Evolutionary conservation across 2,329 filamentous ascomycete genomes (phyloP), one percentile per base, ranked within the genome.

Genomic region (Epichloe scottii): DNA sequence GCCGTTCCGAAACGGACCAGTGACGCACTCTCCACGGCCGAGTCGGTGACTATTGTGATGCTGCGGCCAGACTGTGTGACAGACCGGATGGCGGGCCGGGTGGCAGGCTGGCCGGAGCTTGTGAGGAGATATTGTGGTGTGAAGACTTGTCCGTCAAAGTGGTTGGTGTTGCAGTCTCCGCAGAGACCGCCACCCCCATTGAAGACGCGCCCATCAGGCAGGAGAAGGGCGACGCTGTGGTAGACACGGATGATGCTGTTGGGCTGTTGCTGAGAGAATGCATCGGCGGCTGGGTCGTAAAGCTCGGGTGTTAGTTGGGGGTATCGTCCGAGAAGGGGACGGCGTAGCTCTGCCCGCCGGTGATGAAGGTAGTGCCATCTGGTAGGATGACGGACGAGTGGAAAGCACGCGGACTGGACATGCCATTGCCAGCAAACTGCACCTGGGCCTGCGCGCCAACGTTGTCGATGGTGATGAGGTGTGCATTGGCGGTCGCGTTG

Each of bases 71-170:
- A 30, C 19, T 47, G 46, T 3, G 17, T 15, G 19, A 30, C 46
- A 4, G 46, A 48, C 3, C 15, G 52, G 48, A 79, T 76, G 4
- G 59, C 55, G 1, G 76, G 76, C 1, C 74, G 68, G 0, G 61
- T 54, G 2, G 70, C 69, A 0, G 51, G 53, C 11, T 57, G 57
- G 15, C 75, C 75, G 41, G 73, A 64, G 3, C 58, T 35, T 33
- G 70, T 71, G 53, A 78, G 73, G 0, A 81, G 72, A 54, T 82
- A 81, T 0, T 74, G 71, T 0, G 78, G 79, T 4, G 67, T 69
- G 60, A 73, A 81, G 49, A 82, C 72, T 60, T 81, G 71, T 5
- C 62, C 75, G 54, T 81, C 75, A 39, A 68, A 69, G 55, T 82
- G 78, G 51, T 81, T 60, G 53, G 68, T 71, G 54, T 65, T 64